Evolutionary conservation across 2,329 filamentous ascomycete genomes (phyloP), one percentile per base, ranked within the genome.

Genomic region (Talaromyces sp.): DNA sequence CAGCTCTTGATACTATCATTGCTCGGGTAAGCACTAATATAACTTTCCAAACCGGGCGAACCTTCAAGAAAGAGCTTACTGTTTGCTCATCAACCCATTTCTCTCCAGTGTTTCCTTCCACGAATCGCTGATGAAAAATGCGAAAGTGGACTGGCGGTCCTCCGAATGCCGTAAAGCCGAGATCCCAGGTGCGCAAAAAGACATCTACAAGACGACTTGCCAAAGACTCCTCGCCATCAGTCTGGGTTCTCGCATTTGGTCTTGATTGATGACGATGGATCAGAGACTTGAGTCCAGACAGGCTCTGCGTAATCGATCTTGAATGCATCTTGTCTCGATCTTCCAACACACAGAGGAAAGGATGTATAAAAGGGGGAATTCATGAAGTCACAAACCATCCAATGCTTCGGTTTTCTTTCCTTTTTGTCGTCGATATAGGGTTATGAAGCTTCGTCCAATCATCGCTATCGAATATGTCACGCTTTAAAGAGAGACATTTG

Each of bases 61-160:
- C 18, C n/a, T 5, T 33, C 9, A 23, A 12, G 12, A 28, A 42
- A 18, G n/a, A 9, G 25, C 54, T 31, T 7, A 88, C 86, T 63
- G 86, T 82, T 68, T 89, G 85, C 60, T 91, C 87, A 71, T 90
- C 86, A 28, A 91, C 81, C 88, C 88, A 91, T 69, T 78, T 72
- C 42, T 82, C 72, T 52, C 72, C 73, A 3, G 67, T 67, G 35
- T 66, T 58, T 0, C 77, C 77, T 0, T 81, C 78, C 0, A 90
- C 86, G 68, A 89, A 91, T 48, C 83, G 81, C 40, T 81, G 76
- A 67, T 87, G 82, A 60, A 89, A 80, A 63, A 89, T 89, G 68
- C 86, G 83, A 68, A 90, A 90, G 73, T 90, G 87, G 7, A 90
- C 87, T 0, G 87, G 83, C 2, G 88, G 88, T 0, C 88, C 88